Evolutionary conservation across 129 eudicot genomes (phyloP), one percentile per base, ranked within the genome.

Genomic region (Heracleum sosnowskyi): DNA sequence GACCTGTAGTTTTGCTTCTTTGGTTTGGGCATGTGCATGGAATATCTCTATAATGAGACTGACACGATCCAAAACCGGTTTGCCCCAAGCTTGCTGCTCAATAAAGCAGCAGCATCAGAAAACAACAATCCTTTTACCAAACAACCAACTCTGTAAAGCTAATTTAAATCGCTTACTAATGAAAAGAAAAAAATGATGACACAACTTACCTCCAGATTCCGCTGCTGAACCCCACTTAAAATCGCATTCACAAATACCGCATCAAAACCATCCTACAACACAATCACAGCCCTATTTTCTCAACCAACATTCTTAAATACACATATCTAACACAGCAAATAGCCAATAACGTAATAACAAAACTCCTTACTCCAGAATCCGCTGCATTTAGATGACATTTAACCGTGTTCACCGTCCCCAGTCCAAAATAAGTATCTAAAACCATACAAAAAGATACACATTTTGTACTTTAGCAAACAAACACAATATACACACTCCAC

Each of bases 41-140:
- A 95, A 95, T 76, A 95, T 95, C 84, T 95, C 94, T 77, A 95
- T 95, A 31, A 95, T 95, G 77, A 95, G 90, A 47, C 91, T 97
- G n/a, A 95, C 97, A n/a, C 99, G 97, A 81, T 95, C 99, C 44
- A 95, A 77, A 86, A 95, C 99, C 75, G 99, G 96, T 74, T 83
- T 95, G 15, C 83, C 94, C 97, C 97, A 95, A 70, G 60, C 79
- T 76, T 86, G 86, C 99, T 95, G 96, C 44, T 74, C 76, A 69
- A 73, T 13, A 41, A 62, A 77, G 44, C 11, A 57, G 4, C n/a
- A 51, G 11, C 36, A 57, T 60, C 5, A 57, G 5, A 73, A 69
- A 76, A 35, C 8, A 4, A 9, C 8, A 26, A 37, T 42, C 16
- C 57, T 24, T 51, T 69, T 29, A 44, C 22, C 28, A 11, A 10